Base-by-base conservation (phyloP, 139 green algal species). In the Ettlia oleoabundans region DNA sequence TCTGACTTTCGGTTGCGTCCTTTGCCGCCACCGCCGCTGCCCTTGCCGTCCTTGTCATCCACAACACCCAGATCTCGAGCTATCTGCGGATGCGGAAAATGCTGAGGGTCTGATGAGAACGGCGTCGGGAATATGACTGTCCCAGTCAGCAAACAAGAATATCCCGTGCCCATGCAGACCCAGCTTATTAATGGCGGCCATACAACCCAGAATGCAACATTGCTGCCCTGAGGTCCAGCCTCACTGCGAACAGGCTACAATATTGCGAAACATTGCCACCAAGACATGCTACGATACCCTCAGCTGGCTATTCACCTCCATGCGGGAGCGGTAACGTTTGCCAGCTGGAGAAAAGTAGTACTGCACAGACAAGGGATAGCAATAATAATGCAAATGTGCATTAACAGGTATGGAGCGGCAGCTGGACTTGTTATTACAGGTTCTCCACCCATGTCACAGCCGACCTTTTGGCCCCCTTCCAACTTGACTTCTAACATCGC, bases 311-410 rank as follows among this genome's bases (percentile, higher is more conserved):
- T 51, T 26, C 37, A 94, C 86, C 81, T 94, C 90, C 4, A 69
- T 51, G 2, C 86, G 72, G 1, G 92, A 93, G 19, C 92, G 74
- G 67, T 90, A 87, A 18, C 88, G 80, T 64, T 90, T 88, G 24
- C 86, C 88, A 2, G 47, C 78, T 0, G 91, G 91, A 1, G 41
- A 85, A 35, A 84, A 77, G 80, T 94, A 95, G 64, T 92, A 92
- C 88, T 92, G 81, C 53, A 68, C 0, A 19, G 30, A 15, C 4
- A 33, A 37, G 40, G 21, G 69, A 28, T 41, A 42, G 42, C 6
- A 15, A 28, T 22, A 33, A 9, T 30, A 63, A 15, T 33, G 69
- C 3, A n/a, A 26, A 40, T 26, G 9, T n/a, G 21, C 18, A n/a
- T 65, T 58, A 15, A 24, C 47, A 58, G 15, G 15, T 2, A 5